Evolutionary conservation across 495 filamentous ascomycete species (phyloP).

Genomic region (Penicillium diatomitis): DNA sequence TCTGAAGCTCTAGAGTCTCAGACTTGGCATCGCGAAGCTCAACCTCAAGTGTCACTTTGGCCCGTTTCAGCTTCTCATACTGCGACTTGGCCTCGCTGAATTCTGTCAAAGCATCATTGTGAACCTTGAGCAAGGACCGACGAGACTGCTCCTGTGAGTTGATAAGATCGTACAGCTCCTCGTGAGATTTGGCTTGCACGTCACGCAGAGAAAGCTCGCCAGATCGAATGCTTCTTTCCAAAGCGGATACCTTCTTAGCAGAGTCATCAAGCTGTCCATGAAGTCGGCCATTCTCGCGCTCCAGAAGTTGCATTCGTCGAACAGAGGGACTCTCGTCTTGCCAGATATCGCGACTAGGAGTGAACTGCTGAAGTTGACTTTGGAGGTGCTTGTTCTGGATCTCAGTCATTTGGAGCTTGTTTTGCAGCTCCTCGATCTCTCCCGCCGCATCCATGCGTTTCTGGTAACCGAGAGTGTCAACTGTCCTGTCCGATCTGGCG

Average conservation of each 20-base stretch:
- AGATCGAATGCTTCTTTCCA: conserved; percentile 78
- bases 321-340: conserved; percentile 78
- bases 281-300: conserved; percentile 83
- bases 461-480: conserved; percentile 82
- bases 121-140: conserved; percentile 66
- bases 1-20: conserved; percentile 70
- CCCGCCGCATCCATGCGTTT: conserved; percentile 84
- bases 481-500: conserved; percentile 75
- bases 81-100: conserved; percentile 76
- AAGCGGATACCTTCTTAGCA: conserved; percentile 78
- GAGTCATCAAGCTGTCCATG: conserved; percentile 96
- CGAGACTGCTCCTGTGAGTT: conserved; percentile 90
- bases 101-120: conserved; percentile 79
- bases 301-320: conserved; percentile 79
- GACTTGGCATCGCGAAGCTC: conserved; percentile 78
- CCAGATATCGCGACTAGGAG: conserved; percentile 49
- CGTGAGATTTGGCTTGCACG: conserved; percentile 86
- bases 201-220: conserved; percentile 89
- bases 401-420: conserved; percentile 87
- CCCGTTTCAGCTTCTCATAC: conserved; percentile 76
- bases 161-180: conserved; percentile 89
- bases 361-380: conserved; percentile 66
- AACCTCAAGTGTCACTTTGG: conserved; percentile 70
- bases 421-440: conserved; percentile 88
- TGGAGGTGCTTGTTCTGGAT: conserved; percentile 96